Percentiles rank a stretch among this genome's conserved stretches.
Conservation (phyloP, 768 basidiomycete genomes). For the Xanthoconium stramineum region DNA sequence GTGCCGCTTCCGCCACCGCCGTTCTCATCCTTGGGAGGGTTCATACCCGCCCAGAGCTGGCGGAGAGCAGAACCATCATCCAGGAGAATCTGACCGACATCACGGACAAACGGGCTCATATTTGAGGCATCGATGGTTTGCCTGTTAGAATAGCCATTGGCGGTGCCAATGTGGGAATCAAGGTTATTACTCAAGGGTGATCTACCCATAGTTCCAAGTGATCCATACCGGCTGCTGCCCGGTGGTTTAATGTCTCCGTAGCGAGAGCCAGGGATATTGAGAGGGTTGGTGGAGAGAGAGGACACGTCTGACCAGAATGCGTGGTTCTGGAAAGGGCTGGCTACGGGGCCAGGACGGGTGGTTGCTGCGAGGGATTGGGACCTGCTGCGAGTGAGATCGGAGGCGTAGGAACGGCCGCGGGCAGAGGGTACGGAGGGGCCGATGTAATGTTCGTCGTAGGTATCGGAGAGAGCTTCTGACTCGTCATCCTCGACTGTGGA, state of each 20-base stretch:
- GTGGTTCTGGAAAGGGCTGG: constrained; percentile 42
- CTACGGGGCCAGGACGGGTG: constrained; percentile 50
- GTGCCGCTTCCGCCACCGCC: constrained; percentile 71
- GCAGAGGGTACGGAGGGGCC: constrained; percentile 39
- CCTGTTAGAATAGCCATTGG: constrained; percentile 45
- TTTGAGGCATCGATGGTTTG: constrained; percentile 61
- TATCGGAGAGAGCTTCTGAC: constrained; percentile 58
- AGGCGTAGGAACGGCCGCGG: constrained; percentile 58
- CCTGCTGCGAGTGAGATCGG: constrained; percentile 67
- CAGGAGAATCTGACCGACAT: constrained; percentile 73
- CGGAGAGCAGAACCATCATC: constrained; percentile 72
- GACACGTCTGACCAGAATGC: constrained; percentile 56
- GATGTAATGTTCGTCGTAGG: constrained; percentile 56
- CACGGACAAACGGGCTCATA: constrained; percentile 82
- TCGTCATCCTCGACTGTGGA: constrained; percentile 85
- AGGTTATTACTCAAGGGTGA: constrained; percentile 52
- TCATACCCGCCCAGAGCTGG: constrained; percentile 73
- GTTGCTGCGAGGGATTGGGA: constrained; percentile 72
- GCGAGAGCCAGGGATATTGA: constrained; percentile 50
- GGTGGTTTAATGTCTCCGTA: constrained; percentile 66
- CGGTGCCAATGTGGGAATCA: constrained; percentile 45
- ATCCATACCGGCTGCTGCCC: constrained; percentile 60
- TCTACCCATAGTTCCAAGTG: constrained; percentile 52
- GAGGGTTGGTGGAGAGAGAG: constrained; percentile 48
- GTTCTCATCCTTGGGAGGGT: constrained; percentile 60